phyloP scores from a whole-genome alignment of 108 stramenopile genomes.

The Nitzschia palea region DNA sequence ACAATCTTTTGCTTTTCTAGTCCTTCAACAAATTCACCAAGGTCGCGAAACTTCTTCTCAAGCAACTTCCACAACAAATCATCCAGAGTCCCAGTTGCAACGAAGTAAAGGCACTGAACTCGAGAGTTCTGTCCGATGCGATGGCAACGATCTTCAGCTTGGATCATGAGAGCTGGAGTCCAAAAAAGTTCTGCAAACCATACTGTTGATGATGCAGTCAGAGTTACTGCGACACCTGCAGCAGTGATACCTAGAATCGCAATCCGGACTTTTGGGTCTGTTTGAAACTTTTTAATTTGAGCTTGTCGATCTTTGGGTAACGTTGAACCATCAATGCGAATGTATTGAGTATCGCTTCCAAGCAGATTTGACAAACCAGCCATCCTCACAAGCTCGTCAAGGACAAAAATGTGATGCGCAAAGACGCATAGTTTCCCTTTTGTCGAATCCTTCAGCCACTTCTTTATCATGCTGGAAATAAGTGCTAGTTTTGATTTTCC shows the following conservation, averaged over 20 bases:
- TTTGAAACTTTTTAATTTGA: constrained; percentile 90
- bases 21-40: constrained; percentile 92
- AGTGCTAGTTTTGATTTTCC: constrained; percentile 82
- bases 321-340: constrained; percentile 95
- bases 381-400: constrained; percentile 71
- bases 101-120: constrained; percentile 90
- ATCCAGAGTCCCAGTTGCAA: constrained; percentile 83
- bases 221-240: constrained; percentile 95
- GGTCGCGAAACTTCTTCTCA: constrained; percentile 81
- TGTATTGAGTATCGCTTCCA: constrained; percentile 49
- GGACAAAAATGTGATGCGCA: constrained; percentile 92
- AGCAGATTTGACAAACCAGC: constrained; percentile 53
- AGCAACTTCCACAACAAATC: constrained; percentile 86
- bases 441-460: constrained; percentile 74
- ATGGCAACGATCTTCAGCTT: constrained; percentile 97
- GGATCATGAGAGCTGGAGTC: constrained; percentile 96
- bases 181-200: constrained; percentile 98
- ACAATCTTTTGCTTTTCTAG: constrained; percentile 85
- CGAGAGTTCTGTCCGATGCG: constrained; percentile 92
- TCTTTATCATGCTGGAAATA: constrained; percentile 62
- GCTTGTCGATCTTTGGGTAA: constrained; percentile 86
- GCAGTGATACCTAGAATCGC: constrained; percentile 95
- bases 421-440: constrained; percentile 94
- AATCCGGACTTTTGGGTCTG: constrained; percentile 76
- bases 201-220: constrained; percentile 96